These are phyloP conservation scores for Populus tremula DNA, from an alignment of 345 rosid species.

Conservation along the genomic window DNA sequence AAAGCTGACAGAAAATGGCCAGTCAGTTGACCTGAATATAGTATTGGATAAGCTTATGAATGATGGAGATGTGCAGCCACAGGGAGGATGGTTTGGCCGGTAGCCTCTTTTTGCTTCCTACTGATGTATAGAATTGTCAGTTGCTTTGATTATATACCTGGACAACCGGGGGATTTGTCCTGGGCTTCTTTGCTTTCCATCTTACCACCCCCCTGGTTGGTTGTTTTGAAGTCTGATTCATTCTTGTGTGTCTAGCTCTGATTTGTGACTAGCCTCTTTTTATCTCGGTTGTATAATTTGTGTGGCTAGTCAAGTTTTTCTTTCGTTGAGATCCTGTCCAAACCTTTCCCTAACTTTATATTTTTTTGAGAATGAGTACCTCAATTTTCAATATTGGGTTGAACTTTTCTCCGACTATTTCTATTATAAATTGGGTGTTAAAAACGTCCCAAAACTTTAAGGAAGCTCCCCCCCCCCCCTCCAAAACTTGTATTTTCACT, in stretches of 20 bases:
- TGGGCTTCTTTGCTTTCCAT: background rate
- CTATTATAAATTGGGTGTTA: too few relatives aligned
- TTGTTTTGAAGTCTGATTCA: conserved; percentile 9
- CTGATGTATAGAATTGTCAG: conserved; percentile 27
- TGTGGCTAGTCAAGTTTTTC: background rate
- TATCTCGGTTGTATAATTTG: background rate
- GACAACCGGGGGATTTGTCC: conserved; percentile 12
- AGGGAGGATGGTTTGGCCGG: conserved; percentile 78
- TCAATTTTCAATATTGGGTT: too few relatives aligned
- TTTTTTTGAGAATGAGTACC: too few relatives aligned
- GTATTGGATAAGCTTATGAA: conserved; percentile 95
- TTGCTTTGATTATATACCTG: conserved; percentile 6
- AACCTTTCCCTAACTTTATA: too few relatives aligned
- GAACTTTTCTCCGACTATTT: too few relatives aligned
- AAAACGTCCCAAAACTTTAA: too few relatives aligned
- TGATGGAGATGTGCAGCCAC: conserved; percentile 67
- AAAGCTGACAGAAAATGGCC: conserved; percentile 79
- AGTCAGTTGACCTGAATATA: conserved; percentile 76
- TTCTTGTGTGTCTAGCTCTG: conserved; percentile 8
- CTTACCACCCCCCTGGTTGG: background rate
- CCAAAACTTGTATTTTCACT: too few relatives aligned
- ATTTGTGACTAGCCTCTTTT: background rate
- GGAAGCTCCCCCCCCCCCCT: too few relatives aligned
- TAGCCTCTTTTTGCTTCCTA: conserved; percentile 22
- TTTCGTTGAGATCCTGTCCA: background rate